Evolutionary conservation across 176 grass and related monocot genomes (phyloP).

Genomic region (Aechmea fasciata): DNA sequence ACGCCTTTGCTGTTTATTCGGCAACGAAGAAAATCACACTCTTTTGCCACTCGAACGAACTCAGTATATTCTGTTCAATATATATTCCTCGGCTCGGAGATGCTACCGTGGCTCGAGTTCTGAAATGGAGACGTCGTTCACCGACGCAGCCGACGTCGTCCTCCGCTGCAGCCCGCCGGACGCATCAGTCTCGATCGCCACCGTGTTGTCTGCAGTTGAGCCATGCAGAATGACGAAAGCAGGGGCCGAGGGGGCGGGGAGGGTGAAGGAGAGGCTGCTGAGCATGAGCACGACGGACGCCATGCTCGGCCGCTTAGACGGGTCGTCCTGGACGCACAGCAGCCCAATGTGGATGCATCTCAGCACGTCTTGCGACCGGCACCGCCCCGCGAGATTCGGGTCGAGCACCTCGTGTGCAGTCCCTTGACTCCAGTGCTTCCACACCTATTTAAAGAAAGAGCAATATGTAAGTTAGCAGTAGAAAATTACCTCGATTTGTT

Average conservation of each 20-base stretch:
- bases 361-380: conserved; percentile 19
- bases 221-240: conserved; percentile 11
- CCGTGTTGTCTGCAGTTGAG: background rate
- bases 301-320: conserved; percentile 27
- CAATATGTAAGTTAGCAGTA: background rate
- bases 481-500: background rate
- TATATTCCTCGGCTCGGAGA: background rate
- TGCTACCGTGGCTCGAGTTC: background rate
- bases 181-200: background rate
- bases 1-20: background rate
- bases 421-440: conserved; percentile 28
- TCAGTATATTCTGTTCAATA: background rate
- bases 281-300: conserved; percentile 38
- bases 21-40: background rate
- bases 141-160: background rate
- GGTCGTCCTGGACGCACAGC: conserved; percentile 41
- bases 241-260: conserved; percentile 23
- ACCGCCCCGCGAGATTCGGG: background rate
- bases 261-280: conserved; percentile 28
- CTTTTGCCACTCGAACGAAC: no score
- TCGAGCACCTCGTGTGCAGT: conserved; percentile 15
- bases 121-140: background rate
- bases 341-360: conserved; percentile 36
- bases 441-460: conserved; percentile 19
- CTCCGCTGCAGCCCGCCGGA: background rate